Percentiles rank a stretch among this genome's conserved stretches.
Evolutionary conservation across 148 eudicot genomes (phyloP).

Genomic region (Fagopyrum homotropicum): DNA sequence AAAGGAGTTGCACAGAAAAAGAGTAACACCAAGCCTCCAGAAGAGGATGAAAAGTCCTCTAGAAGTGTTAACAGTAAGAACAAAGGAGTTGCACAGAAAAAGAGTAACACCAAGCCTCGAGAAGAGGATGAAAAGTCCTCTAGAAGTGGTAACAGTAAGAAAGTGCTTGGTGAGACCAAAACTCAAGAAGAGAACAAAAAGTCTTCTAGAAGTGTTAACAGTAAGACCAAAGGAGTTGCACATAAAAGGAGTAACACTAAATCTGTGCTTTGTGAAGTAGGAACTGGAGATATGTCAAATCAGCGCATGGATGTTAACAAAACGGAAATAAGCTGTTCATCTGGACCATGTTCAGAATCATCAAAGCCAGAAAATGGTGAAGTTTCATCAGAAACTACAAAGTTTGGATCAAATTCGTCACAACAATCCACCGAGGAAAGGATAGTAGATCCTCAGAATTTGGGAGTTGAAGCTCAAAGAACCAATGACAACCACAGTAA

Average conservation of each 20-base stretch:
- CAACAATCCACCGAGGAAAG: neutral
- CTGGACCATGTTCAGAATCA: constrained; percentile 3
- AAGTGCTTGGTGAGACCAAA: neutral
- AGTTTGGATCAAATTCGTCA: neutral
- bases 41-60: neutral
- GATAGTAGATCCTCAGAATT: neutral
- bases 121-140: neutral
- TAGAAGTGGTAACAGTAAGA: neutral
- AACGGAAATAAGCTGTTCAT: constrained; percentile 21
- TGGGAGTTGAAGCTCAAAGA: neutral
- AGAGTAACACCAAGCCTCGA: neutral
- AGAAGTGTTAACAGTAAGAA: constrained; percentile 15
- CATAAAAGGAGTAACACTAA: constrained; percentile 2
- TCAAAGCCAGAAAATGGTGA: constrained; percentile 7
- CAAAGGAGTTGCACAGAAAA: constrained; percentile 18
- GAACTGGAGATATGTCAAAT: constrained; percentile 17
- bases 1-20: constrained; percentile 18
- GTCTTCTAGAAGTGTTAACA: constrained; percentile 17
- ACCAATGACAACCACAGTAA: neutral
- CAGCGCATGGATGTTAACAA: constrained; percentile 23
- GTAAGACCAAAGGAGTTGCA: constrained; percentile 19
- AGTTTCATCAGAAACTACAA: neutral
- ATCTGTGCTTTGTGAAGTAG: constrained; percentile 12
- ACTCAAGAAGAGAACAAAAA: constrained; percentile 14
- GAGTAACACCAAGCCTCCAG: neutral